These are phyloP conservation scores for Grosmannia clavigera DNA, from an alignment of 2,329 filamentous ascomycete genomes.

Conservation along the genomic window DNA sequence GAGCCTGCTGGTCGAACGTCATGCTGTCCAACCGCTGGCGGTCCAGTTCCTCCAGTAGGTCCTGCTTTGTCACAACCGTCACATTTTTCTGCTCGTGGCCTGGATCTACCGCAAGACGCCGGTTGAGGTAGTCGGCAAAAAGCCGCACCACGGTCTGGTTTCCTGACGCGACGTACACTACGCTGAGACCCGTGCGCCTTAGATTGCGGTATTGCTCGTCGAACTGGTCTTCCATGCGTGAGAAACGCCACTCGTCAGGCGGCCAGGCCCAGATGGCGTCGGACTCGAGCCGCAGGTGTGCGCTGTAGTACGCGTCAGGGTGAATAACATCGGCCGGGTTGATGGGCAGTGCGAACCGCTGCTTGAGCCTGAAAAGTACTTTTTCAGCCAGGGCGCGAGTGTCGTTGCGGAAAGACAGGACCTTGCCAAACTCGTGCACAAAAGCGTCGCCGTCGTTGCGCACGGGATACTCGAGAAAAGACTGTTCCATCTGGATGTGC, in stretches of 20 bases:
- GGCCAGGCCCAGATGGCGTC: slow-evolving; percentile 20
- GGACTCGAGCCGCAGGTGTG: slow-evolving; percentile 20
- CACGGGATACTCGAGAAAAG: slow-evolving; percentile 25
- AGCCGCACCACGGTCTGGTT: slow-evolving; percentile 17
- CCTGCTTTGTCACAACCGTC: slow-evolving; percentile 20
- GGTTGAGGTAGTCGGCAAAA: slow-evolving; percentile 11
- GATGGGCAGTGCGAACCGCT: slow-evolving; percentile 14
- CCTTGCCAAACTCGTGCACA: slow-evolving; percentile 21
- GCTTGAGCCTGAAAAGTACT: slow-evolving; percentile 14
- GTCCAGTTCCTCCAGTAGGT: slow-evolving; percentile 15
- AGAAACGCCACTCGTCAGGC: slow-evolving; percentile 19
- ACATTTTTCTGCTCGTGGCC: slow-evolving; percentile 8
- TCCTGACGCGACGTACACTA: slow-evolving; percentile 20
- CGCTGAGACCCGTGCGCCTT: slow-evolving; percentile 12
- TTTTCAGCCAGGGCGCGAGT: slow-evolving; percentile 18
- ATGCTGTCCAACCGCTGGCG: slow-evolving; percentile 13
- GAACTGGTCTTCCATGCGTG: slow-evolving; percentile 20
- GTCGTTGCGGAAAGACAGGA: slow-evolving; percentile 20
- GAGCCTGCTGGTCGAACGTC: slow-evolving; percentile 21
- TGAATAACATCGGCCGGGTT: slow-evolving; percentile 16
- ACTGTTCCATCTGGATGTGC: slow-evolving; percentile 20
- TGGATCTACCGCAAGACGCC: background rate
- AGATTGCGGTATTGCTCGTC: slow-evolving; percentile 18
- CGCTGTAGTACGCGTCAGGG: slow-evolving; percentile 17
- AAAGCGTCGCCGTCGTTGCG: slow-evolving; percentile 22